Evolutionary conservation across 164 flowering plant genomes (phyloP).

Genomic region (Dillenia suffruticosa): DNA sequence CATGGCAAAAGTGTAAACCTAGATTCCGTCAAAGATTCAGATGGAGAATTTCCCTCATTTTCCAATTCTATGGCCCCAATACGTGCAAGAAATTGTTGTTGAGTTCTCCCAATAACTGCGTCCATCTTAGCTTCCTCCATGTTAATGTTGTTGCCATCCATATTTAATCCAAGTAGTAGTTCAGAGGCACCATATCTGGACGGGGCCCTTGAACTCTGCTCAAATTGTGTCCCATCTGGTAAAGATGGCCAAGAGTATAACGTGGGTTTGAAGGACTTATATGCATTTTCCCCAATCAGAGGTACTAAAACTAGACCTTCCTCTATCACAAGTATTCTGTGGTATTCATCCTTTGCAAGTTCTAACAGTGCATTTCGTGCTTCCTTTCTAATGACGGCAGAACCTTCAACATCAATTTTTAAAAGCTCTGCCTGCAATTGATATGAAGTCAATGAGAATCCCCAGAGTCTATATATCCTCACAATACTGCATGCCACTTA

Average conservation of each 20-base stretch:
- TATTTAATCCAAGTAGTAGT: slow-evolving; percentile 69
- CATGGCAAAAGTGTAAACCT: slow-evolving; percentile 63
- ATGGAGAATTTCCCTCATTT: slow-evolving; percentile 27
- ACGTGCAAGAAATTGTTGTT: slow-evolving; percentile 85
- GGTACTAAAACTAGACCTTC: slow-evolving; percentile 85
- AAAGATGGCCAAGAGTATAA: slow-evolving; percentile 77
- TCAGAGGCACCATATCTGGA: slow-evolving; percentile 82
- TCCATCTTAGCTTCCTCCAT: slow-evolving; percentile 68
- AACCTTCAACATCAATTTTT: slow-evolving; percentile 34
- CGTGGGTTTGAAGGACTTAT: slow-evolving; percentile 54
- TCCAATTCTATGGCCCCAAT: slow-evolving; percentile 78
- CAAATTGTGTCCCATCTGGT: slow-evolving; percentile 79
- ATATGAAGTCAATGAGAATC: slow-evolving; percentile 8
- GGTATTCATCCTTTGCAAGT: slow-evolving; percentile 68
- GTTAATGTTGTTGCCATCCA: slow-evolving; percentile 31
- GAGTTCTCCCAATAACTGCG: slow-evolving; percentile 66
- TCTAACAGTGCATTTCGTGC: slow-evolving; percentile 71
- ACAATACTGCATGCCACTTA: not conserved
- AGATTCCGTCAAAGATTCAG: slow-evolving; percentile 19
- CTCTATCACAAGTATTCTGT: slow-evolving; percentile 70
- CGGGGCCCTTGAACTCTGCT: slow-evolving; percentile 40
- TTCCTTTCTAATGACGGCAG: slow-evolving; percentile 51
- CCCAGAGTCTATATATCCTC: slow-evolving; percentile 1
- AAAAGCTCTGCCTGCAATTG: slow-evolving; percentile 65
- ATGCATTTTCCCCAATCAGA: slow-evolving; percentile 66